Conservation (phyloP, 1,284 basidiomycete species). For the Xanthoconium separans region DNA sequence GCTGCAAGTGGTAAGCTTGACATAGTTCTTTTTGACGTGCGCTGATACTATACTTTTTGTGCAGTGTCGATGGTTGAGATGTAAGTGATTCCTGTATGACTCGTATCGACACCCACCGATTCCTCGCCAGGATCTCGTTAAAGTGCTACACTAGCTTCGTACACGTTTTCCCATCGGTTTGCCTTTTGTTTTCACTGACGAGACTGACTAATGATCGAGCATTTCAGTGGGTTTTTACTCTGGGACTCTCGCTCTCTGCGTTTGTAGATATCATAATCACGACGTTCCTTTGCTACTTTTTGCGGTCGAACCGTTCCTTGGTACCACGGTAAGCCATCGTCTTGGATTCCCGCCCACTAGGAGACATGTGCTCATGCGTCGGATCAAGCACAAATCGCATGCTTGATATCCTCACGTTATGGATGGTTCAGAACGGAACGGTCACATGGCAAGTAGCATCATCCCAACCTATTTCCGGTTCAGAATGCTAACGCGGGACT, state of each 20-base stretch:
- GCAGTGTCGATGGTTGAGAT: conserved; percentile 24
- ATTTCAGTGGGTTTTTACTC: conserved; percentile 50
- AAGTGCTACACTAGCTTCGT: conserved; percentile 14
- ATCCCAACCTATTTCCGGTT: neutral
- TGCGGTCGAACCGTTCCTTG: conserved; percentile 38
- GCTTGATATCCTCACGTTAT: conserved; percentile 46
- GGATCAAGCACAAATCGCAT: conserved; percentile 37
- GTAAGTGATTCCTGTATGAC: conserved; percentile 7
- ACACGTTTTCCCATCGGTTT: conserved; percentile 14
- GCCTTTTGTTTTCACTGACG: neutral
- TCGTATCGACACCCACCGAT: neutral
- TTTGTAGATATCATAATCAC: conserved; percentile 51
- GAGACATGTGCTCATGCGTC: neutral
- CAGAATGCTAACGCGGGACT: neutral
- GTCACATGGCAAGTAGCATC: conserved; percentile 40
- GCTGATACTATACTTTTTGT: neutral
- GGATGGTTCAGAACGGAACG: conserved; percentile 49
- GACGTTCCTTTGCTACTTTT: conserved; percentile 41
- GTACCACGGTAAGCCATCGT: conserved; percentile 33
- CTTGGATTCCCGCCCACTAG: too few relatives aligned
- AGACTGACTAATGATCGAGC: neutral
- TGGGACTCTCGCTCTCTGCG: conserved; percentile 47
- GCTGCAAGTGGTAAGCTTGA: conserved; percentile 20
- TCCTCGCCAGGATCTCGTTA: conserved; percentile 14
- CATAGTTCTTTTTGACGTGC: neutral